These are phyloP conservation scores for Clarireedia sp. DNA, from an alignment of 2,329 filamentous ascomycete species.

Conservation along the genomic window DNA sequence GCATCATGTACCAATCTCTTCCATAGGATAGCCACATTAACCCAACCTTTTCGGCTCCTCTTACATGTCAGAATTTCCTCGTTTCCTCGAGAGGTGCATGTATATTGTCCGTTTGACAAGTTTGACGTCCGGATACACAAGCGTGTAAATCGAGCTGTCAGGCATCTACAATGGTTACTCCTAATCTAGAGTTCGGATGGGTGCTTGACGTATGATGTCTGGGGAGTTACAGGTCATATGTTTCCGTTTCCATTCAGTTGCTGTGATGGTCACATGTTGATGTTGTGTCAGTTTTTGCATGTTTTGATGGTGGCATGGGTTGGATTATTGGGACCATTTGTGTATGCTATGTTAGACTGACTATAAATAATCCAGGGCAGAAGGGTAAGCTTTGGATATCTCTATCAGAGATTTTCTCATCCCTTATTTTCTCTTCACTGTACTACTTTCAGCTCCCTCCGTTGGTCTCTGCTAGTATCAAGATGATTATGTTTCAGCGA, in stretches of 20 bases:
- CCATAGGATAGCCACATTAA: neutral
- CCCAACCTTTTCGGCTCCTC: neutral
- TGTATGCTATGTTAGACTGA: neutral
- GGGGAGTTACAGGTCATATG: neutral
- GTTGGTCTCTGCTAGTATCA: neutral
- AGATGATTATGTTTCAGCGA: neutral
- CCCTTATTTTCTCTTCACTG: neutral
- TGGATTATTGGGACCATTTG: neutral
- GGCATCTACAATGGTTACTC: neutral
- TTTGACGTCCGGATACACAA: neutral
- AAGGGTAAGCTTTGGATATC: neutral
- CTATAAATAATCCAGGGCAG: neutral
- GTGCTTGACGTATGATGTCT: neutral
- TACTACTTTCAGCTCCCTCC: neutral
- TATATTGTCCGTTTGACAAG: neutral
- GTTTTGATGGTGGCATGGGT: neutral
- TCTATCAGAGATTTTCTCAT: neutral
- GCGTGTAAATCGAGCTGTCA: neutral
- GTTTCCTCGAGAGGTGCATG: neutral
- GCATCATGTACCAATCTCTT: neutral
- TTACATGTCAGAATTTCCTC: neutral
- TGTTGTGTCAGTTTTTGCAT: neutral
- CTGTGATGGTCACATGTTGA: too few relatives aligned
- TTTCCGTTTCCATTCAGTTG: too few relatives aligned
- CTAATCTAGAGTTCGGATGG: neutral